Conservation (phyloP, 768 basidiomycete species). For the Termitomyces titanicus region DNA sequence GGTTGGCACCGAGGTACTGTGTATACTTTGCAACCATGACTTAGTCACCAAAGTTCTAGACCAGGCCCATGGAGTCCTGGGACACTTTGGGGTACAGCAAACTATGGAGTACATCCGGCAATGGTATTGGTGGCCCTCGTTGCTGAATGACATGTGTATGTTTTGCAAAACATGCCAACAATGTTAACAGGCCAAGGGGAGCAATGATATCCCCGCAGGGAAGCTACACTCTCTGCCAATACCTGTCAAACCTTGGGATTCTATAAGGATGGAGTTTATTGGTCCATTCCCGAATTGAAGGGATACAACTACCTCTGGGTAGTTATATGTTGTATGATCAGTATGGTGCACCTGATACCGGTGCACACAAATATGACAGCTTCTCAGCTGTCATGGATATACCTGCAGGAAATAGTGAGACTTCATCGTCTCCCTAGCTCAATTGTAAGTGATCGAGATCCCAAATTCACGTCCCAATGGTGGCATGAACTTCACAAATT, state of each 20-base stretch:
- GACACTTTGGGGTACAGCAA: conserved; percentile 2
- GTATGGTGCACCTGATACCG: conserved; percentile 25
- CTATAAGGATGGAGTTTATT: conserved; percentile 33
- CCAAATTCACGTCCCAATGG: conserved; percentile 18
- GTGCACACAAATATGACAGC: too few species aligned
- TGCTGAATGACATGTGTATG: conserved; percentile 1
- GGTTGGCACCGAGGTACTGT: too few species aligned
- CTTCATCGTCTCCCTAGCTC: conserved; percentile 23
- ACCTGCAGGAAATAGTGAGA: conserved; percentile 17
- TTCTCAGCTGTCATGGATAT: conserved; percentile 23
- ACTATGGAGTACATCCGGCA: conserved; percentile 16
- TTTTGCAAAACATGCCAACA: conserved; percentile 16
- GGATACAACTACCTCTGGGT: conserved; percentile 21
- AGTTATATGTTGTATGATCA: conserved; percentile 19
- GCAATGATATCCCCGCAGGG: conserved; percentile 14
- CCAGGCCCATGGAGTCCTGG: conserved; percentile 6
- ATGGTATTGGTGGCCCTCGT: conserved; percentile 26
- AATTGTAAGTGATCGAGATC: conserved; percentile 26
- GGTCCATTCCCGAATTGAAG: conserved; percentile 24
- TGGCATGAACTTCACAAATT: conserved; percentile 16
- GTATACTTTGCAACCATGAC: too few species aligned
- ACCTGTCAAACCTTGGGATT: conserved; percentile 25
- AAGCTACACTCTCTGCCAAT: conserved; percentile 23
- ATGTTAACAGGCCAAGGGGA: conserved; percentile 18
- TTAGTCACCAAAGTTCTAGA: background rate